phyloP scores from a whole-genome alignment of 2,329 filamentous ascomycete species.

The Delphinella strobiligena region DNA sequence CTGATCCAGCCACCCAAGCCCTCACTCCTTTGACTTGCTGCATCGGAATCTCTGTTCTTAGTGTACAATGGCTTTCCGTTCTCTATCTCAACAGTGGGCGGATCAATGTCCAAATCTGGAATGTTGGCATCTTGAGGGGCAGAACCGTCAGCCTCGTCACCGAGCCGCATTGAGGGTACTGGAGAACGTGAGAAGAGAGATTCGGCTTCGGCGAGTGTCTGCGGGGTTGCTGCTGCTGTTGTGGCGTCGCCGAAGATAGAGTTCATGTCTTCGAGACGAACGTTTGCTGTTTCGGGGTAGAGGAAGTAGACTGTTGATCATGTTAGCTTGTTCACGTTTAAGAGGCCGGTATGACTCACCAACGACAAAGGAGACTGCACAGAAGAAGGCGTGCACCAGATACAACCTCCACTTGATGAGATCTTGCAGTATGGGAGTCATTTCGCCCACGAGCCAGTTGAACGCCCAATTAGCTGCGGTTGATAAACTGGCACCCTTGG shows the following conservation, averaged over 20 bases:
- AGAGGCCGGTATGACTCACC: slow-evolving; percentile 47
- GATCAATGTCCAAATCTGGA: slow-evolving; percentile 70
- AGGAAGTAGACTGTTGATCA: slow-evolving; percentile 65
- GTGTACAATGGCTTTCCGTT: slow-evolving; percentile 37
- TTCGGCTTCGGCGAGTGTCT: slow-evolving; percentile 65
- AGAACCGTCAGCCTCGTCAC: slow-evolving; percentile 38
- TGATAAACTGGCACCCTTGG: slow-evolving; percentile 91
- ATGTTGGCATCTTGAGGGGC: slow-evolving; percentile 44
- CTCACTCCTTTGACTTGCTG: slow-evolving; percentile 33
- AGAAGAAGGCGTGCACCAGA: slow-evolving; percentile 92
- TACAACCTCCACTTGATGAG: slow-evolving; percentile 90
- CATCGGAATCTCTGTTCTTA: slow-evolving; percentile 22
- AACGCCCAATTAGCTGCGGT: slow-evolving; percentile 97
- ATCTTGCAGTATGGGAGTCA: slow-evolving; percentile 88
- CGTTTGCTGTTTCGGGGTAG: slow-evolving; percentile 92
- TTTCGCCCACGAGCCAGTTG: slow-evolving; percentile 92
- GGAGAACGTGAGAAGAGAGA: slow-evolving; percentile 75
- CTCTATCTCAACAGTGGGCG: slow-evolving; percentile 48
- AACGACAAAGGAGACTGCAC: slow-evolving; percentile 85
- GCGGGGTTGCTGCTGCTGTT: slow-evolving; percentile 68
- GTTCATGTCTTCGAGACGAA: slow-evolving; percentile 95
- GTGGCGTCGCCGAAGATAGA: slow-evolving; percentile 86
- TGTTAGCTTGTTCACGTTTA: not conserved
- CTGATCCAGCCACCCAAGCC: slow-evolving; percentile 60
- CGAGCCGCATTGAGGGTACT: slow-evolving; percentile 61